A percentile compares a stretch with the other conserved stretches of the same genome.
Evolutionary conservation across 140 eudicot species (phyloP).

Genomic region (Ambrosia hybrid): DNA sequence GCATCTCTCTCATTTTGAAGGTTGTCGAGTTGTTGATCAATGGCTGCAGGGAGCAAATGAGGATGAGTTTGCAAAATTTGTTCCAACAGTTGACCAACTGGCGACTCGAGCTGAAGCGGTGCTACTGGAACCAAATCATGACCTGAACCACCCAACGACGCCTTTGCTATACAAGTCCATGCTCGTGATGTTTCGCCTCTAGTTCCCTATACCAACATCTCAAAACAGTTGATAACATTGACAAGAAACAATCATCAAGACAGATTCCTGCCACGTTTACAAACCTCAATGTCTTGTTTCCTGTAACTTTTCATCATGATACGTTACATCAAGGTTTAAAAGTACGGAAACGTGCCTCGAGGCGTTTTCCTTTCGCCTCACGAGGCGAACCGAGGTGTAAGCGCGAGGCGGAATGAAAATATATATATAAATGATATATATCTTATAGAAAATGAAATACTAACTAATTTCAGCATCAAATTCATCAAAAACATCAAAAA

Average conservation of each 20-base stretch:
- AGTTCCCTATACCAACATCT: slow-evolving; percentile 42
- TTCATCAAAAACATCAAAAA: too few relatives aligned
- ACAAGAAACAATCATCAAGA: neutral
- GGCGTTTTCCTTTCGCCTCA: too few relatives aligned
- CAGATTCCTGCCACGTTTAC: neutral
- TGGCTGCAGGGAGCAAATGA: slow-evolving; percentile 86
- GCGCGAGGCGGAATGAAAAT: too few relatives aligned
- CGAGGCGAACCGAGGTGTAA: too few relatives aligned
- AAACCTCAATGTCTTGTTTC: neutral
- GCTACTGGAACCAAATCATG: slow-evolving; percentile 58
- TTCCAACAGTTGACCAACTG: slow-evolving; percentile 83
- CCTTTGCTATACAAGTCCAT: slow-evolving; percentile 60
- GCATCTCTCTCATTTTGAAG: slow-evolving; percentile 66
- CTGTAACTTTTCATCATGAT: neutral
- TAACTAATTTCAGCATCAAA: too few relatives aligned
- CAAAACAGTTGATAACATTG: slow-evolving; percentile 17
- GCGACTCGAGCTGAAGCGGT: slow-evolving; percentile 81
- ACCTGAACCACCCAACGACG: slow-evolving; percentile 51
- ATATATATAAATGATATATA: too few relatives aligned
- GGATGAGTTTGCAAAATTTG: slow-evolving; percentile 83
- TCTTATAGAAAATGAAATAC: too few relatives aligned
- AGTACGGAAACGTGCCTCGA: too few relatives aligned
- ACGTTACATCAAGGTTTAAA: too few relatives aligned
- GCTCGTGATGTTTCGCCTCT: slow-evolving; percentile 42
- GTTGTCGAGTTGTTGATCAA: slow-evolving; percentile 93